These are phyloP conservation scores for Beauveria asiatica DNA, from an alignment of 2,329 filamentous ascomycete genomes.

Conservation along the genomic window DNA sequence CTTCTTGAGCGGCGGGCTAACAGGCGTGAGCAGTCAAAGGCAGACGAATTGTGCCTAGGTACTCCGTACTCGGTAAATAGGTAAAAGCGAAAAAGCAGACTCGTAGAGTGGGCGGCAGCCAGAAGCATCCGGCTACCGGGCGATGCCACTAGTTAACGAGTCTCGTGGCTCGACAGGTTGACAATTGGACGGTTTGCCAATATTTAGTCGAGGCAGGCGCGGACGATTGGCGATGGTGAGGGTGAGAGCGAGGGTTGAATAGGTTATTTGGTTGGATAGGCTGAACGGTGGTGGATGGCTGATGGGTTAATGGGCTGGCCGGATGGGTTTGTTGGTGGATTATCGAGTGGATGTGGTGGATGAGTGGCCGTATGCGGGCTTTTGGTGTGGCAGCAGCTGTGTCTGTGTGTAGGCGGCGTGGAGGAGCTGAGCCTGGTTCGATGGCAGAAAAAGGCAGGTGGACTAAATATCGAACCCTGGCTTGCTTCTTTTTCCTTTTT, in stretches of 20 bases:
- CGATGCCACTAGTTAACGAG: not conserved
- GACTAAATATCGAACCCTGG: not conserved
- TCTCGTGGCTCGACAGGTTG: not conserved
- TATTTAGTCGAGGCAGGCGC: not conserved
- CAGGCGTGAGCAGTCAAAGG: not conserved
- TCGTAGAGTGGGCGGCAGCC: not conserved
- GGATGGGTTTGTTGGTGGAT: not conserved
- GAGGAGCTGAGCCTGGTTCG: conserved; percentile 3
- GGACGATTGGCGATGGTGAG: not conserved
- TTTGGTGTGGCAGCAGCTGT: not conserved
- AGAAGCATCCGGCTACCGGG: conserved; percentile 8
- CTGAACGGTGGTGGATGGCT: not conserved
- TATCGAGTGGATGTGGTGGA: not conserved
- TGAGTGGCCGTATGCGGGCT: not conserved
- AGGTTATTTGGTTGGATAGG: not conserved
- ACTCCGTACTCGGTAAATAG: too few species aligned
- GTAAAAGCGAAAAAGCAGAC: not conserved
- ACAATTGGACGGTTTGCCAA: not conserved
- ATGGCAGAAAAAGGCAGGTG: not conserved
- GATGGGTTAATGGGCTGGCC: not conserved
- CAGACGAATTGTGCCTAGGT: not conserved
- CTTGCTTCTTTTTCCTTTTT: not conserved
- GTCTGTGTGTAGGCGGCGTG: not conserved
- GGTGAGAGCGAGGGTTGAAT: not conserved
- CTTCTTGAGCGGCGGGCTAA: conserved; percentile 2